Evolutionary conservation across 805 yeast species (phyloP), one percentile per base, ranked within the genome.

Genomic region (Wickerhamomyces rabaulensis): DNA sequence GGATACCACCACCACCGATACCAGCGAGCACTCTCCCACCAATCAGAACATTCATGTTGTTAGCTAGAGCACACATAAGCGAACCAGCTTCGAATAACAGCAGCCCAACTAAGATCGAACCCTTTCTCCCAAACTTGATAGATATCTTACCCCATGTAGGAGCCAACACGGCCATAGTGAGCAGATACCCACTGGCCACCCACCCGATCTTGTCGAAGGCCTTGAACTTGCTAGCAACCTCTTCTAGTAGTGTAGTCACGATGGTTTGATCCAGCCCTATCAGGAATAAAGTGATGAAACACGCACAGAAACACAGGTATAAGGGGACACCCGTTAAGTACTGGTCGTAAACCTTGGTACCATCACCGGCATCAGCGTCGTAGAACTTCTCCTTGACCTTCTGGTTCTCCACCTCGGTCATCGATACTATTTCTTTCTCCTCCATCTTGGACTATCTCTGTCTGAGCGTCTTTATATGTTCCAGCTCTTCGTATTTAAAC

Each of bases 1-100:
- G 81, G 41, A 83, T 73, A 22, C 86, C 86, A 33, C 87, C 84
- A 10, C 82, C 89, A 15, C 91, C 92, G 29, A 80, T 58, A 43
- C 94, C 94, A 45, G 80, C 79, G 17, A 85, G 65, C 8, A 79
- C 82, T 55, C 95, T 72, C 1, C 89, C 91, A 3, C 81, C 88
- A 49, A 85, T 81, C 41, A 86, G 62, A 72, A 77, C 75, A 45
- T 73, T 67, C 80, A 85, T 81, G 27, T 71, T 68, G 17, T 55
- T 61, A 1, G 88, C 64, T 4, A 77, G 52, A 1, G 86, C 91
- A 46, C 76, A 67, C 6, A 83, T 63, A 44, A 82, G 65, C 0
- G 87, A 80, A 1, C 91, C 91, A 4, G 74, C 62, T 56, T 79
- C 81, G 56, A 84, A 83, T 2, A 84, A 23, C 5, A 48, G 25